Percentiles rank a stretch among this genome's conserved stretches.
phyloP scores from a whole-genome alignment of 148 eudicot genomes.

The Vaccinium darrowii region DNA sequence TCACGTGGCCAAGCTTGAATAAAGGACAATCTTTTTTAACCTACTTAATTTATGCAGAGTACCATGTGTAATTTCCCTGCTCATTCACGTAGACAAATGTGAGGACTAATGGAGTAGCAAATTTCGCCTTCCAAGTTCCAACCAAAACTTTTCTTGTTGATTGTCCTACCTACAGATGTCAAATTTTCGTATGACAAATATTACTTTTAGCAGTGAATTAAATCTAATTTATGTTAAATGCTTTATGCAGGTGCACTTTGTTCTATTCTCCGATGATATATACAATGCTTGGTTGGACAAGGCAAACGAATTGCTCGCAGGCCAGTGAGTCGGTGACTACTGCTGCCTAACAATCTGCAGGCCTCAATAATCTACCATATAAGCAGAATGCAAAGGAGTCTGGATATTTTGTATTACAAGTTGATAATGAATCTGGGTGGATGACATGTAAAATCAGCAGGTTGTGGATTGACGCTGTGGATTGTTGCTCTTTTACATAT shows the following conservation, averaged over 20 bases:
- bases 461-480: not conserved
- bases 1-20: not conserved
- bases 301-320: constrained; percentile 44
- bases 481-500: not conserved
- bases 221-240: not conserved
- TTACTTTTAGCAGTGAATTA: not conserved
- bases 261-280: constrained; percentile 70
- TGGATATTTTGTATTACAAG: not conserved
- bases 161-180: not conserved
- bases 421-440: not conserved
- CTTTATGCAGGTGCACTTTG: constrained; percentile 73
- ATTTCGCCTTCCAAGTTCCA: not conserved
- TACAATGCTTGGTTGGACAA: constrained; percentile 70
- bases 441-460: not conserved
- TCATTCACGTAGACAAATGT: not conserved
- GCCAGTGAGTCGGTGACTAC: constrained; percentile 19
- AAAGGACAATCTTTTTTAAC: too few relatives aligned
- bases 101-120: not conserved
- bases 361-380: not conserved
- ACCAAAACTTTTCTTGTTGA: not conserved
- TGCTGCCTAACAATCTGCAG: not conserved
- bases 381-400: not conserved
- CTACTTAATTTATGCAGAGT: not conserved
- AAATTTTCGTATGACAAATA: not conserved
- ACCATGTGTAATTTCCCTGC: not conserved